Conservation (phyloP, 2,329 filamentous ascomycete genomes). For the Fusarium sp. region DNA sequence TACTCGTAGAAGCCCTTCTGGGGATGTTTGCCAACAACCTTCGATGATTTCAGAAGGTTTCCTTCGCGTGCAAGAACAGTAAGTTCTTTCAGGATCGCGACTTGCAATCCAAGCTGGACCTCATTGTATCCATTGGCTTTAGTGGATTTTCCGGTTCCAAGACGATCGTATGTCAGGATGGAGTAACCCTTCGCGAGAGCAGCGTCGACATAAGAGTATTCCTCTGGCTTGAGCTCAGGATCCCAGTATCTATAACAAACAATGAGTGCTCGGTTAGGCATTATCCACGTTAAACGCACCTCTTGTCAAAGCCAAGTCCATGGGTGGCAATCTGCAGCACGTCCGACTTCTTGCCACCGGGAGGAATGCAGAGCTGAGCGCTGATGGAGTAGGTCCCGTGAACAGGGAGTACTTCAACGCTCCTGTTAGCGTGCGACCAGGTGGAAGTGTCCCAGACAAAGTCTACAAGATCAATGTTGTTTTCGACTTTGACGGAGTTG, state of each 20-base stretch:
- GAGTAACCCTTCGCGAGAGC: not conserved
- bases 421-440: not conserved
- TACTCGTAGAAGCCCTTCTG: not conserved
- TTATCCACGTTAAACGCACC: no score
- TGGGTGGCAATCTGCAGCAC: not conserved
- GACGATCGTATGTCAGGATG: not conserved
- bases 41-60: not conserved
- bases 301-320: not conserved
- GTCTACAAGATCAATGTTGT: not conserved
- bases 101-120: not conserved
- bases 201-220: not conserved
- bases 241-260: not conserved
- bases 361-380: not conserved
- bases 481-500: not conserved
- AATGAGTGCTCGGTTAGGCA: no score
- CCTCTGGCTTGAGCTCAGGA: not conserved
- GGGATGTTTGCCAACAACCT: rapidly evolving
- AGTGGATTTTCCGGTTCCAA: not conserved
- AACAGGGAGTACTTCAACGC: rapidly evolving
- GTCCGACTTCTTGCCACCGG: not conserved
- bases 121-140: not conserved
- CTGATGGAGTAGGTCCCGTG: not conserved
- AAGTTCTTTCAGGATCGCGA: not conserved
- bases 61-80: not conserved
- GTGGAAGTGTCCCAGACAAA: not conserved